These are phyloP conservation scores for Nitzschia sp. DNA, from an alignment of 108 stramenopile genomes.

Conservation along the genomic window DNA sequence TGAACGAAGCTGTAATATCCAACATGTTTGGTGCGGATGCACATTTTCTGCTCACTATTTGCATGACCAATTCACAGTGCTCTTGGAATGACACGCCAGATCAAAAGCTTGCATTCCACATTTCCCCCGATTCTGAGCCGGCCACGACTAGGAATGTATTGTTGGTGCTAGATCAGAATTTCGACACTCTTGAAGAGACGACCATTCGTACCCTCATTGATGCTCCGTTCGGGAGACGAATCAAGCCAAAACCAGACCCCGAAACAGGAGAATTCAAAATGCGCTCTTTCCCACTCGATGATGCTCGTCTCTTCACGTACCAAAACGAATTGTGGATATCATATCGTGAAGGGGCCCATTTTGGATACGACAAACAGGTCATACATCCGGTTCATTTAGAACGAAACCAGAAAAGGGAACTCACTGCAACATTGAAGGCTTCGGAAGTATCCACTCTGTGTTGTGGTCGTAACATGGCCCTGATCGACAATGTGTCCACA, in stretches of 20 bases:
- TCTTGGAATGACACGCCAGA: slow-evolving; percentile 50
- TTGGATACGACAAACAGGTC: slow-evolving; percentile 86
- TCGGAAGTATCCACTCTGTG: slow-evolving; percentile 76
- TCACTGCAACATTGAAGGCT: slow-evolving; percentile 56
- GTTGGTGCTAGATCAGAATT: slow-evolving; percentile 41
- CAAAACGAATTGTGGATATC: slow-evolving; percentile 59
- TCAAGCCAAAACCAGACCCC: slow-evolving; percentile 30
- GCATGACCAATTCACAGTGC: slow-evolving; percentile 80
- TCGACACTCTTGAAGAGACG: slow-evolving; percentile 58
- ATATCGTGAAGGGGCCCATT: slow-evolving; percentile 76
- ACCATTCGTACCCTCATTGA: slow-evolving; percentile 66
- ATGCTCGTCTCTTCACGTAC: slow-evolving; percentile 80
- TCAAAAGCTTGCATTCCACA: slow-evolving; percentile 40
- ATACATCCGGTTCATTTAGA: slow-evolving; percentile 60
- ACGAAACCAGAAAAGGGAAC: slow-evolving; percentile 2
- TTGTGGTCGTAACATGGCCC: slow-evolving; percentile 86
- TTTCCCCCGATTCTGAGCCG: slow-evolving; percentile 42
- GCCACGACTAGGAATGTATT: slow-evolving; percentile 60
- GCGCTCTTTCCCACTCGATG: slow-evolving; percentile 58
- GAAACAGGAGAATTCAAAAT: not conserved
- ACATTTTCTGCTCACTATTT: slow-evolving; percentile 46
- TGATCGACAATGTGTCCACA: slow-evolving; percentile 48
- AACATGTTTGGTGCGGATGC: slow-evolving; percentile 4
- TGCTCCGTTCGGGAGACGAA: slow-evolving; percentile 54
- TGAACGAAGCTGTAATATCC: slow-evolving; percentile 1